These are phyloP conservation scores for Ustulina deusta DNA, from an alignment of 2,329 filamentous ascomycete genomes.

Conservation along the genomic window DNA sequence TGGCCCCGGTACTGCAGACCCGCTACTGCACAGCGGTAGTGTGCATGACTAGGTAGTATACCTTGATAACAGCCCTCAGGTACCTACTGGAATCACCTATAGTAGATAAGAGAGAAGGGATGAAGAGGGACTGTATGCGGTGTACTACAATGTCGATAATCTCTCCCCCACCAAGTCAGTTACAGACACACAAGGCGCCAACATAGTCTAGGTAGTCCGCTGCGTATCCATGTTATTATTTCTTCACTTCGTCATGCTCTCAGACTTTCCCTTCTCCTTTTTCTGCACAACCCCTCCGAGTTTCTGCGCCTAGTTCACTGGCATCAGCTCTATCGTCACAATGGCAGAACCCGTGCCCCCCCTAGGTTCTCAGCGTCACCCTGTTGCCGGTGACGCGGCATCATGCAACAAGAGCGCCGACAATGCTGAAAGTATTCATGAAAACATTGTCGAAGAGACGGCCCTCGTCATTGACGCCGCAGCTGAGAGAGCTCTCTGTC, in stretches of 20 bases:
- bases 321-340: not conserved
- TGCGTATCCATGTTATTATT: not conserved
- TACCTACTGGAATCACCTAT: no score
- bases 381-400: conserved; percentile 26
- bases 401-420: conserved; percentile 36
- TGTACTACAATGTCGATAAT: no score
- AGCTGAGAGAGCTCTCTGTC: conserved; percentile 63
- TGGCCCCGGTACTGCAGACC: no score
- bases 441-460: conserved; percentile 53
- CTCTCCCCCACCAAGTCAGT: no score
- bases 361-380: conserved; percentile 2
- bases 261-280: not conserved
- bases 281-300: not conserved
- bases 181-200: no score
- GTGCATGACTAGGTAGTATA: no score
- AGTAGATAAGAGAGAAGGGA: no score
- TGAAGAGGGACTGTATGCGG: no score
- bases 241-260: not conserved
- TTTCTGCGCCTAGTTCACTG: not conserved
- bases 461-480: conserved; percentile 53
- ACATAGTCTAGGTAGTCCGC: not conserved
- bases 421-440: conserved; percentile 45
- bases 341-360: conserved; percentile 29
- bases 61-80: no score
- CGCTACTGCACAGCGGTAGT: no score